Evolutionary conservation across 192 early-diverging fungal genomes (phyloP).

Genomic region (Coemansia sp.): DNA sequence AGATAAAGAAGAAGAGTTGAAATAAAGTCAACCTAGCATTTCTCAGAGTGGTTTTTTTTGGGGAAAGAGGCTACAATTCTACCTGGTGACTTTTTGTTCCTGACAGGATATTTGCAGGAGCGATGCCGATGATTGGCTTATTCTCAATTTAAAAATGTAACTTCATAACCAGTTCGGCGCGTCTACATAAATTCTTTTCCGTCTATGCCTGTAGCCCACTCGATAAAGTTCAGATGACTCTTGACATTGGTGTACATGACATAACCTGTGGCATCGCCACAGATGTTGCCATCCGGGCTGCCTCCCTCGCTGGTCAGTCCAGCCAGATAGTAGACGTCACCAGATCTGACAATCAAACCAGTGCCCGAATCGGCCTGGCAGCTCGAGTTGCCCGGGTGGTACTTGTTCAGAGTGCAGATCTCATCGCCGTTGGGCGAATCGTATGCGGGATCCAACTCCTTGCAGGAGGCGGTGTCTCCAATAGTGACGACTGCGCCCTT

Average conservation of each 20-base stretch:
- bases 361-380: conserved; percentile 11
- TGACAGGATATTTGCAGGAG: no score
- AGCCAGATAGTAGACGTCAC: not conserved
- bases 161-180: not conserved
- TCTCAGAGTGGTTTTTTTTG: not conserved
- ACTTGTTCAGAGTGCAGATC: conserved; percentile 6
- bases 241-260: conserved; percentile 9
- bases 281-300: not conserved
- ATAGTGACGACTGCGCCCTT: conserved; percentile 1
- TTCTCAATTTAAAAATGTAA: not conserved
- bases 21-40: no score
- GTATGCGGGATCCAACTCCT: not conserved
- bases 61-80: no score
- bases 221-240: conserved; percentile 5
- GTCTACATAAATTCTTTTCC: not conserved
- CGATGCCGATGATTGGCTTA: no score
- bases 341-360: not conserved
- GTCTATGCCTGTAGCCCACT: not conserved
- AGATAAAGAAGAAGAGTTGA: conserved; percentile 8
- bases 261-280: not conserved
- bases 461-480: not conserved
- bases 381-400: not conserved
- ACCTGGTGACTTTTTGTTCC: no score
- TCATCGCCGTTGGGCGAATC: conserved; percentile 2
- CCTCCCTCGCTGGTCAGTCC: conserved; percentile 4